Evolutionary conservation across 805 yeast species (phyloP), one percentile per base, ranked within the genome.

Genomic region (Teunomyces gatunensis): DNA sequence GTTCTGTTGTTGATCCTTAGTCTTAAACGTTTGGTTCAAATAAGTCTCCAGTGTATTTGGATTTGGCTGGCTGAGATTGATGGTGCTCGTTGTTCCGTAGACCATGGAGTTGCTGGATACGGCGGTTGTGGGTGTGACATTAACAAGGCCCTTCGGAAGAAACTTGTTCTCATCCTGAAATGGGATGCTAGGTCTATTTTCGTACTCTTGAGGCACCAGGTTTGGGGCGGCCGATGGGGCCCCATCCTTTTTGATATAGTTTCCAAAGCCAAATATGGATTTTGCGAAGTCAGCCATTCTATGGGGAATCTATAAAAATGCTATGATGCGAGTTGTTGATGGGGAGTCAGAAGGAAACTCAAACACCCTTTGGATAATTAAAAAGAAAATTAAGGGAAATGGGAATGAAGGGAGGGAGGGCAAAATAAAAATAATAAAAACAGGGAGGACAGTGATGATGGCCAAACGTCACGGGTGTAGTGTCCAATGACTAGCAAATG

Each of bases 81-180:
- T 55, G 30, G 55, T 42, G 36, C 61, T 48, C 56, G 86, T 84
- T 4, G 89, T 84, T 2, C 90, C 91, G 64, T 83, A 78, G 1
- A 80, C 91, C 64, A 81, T 75, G 2, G 85, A 77, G 48, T 76
- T 77, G 50, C 79, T 78, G 42, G 83, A 74, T 7, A 85, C 65
- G 0, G 90, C 90, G 2, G 87, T 85, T 2, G 92, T 84, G 15
- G 91, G 87, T 4, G 82, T 72, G 0, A 65, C 68, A 30, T 53
- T 51, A 35, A 68, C 63, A 45, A 73, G 61, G 17, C 71, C 65
- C 47, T 69, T 71, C 33, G 76, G 76, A 43, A 64, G 55, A 42
- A 67, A 65, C 52, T 61, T 63, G 39, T 52, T 56, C 3, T 47
- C 29, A 34, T 36, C 44, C 29, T 41, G 42, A 33, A 28, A 40